Conservation (phyloP, 75 land plant species). For the Pseudotsuga menziesii region DNA sequence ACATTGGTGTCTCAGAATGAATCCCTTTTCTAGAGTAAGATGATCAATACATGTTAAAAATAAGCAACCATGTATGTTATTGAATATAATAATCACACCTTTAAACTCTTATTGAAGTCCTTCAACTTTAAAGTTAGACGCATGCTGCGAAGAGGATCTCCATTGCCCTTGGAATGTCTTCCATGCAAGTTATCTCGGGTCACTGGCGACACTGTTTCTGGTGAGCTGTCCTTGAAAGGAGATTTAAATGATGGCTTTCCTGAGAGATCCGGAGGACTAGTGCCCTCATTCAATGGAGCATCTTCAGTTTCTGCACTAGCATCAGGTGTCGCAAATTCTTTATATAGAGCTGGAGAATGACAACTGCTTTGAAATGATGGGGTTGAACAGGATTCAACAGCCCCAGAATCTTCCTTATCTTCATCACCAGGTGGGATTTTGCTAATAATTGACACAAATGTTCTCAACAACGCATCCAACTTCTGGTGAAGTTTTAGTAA, state of each 20-base stretch:
- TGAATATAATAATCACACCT: conserved; percentile 39
- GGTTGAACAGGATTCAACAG: conserved; percentile 36
- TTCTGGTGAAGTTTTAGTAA: conserved; percentile 75
- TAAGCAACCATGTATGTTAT: background rate
- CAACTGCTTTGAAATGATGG: conserved; percentile 5
- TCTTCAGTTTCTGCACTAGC: conserved; percentile 36
- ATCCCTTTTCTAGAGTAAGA: background rate
- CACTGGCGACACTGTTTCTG: conserved; percentile 41
- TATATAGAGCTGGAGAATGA: conserved; percentile 23
- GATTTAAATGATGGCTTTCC: conserved; percentile 9
- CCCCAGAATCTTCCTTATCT: conserved; percentile 47
- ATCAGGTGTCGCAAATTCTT: conserved; percentile 25
- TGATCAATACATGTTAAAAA: conserved; percentile 5
- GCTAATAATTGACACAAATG: conserved; percentile 47
- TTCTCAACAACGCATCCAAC: conserved; percentile 54
- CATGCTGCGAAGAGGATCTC: conserved; percentile 36
- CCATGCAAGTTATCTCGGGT: conserved; percentile 63
- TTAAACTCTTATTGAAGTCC: conserved; percentile 75
- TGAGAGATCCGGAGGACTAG: conserved; percentile 16
- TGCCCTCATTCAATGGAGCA: conserved; percentile 19
- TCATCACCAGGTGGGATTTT: conserved; percentile 29
- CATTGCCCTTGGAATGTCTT: conserved; percentile 37
- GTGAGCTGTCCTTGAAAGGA: conserved; percentile 30
- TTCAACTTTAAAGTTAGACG: conserved; percentile 84
- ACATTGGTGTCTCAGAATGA: background rate